Evolutionary conservation across 768 basidiomycete genomes (phyloP).

Genomic region (Megacollybia marginata): DNA sequence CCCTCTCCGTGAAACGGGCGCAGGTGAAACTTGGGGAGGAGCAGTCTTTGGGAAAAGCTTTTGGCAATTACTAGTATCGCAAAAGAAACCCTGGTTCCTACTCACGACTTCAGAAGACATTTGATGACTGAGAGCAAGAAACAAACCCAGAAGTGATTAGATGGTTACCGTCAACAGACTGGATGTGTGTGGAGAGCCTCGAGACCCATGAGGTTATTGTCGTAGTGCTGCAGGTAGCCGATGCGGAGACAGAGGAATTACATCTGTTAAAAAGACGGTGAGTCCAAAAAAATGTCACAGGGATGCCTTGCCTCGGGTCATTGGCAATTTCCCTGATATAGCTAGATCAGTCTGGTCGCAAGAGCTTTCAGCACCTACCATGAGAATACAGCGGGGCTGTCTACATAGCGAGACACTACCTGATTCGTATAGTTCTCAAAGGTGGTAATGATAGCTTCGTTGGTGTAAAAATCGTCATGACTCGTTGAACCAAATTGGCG

Average conservation of each 20-base stretch:
- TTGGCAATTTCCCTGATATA: constrained; percentile 54
- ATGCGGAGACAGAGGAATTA: constrained; percentile 42
- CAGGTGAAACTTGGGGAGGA: constrained; percentile 35
- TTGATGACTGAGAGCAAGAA: not conserved
- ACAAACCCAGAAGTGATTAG: constrained; percentile 55
- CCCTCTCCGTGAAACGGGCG: constrained; percentile 27
- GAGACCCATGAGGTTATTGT: constrained; percentile 55
- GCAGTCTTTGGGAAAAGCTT: constrained; percentile 45
- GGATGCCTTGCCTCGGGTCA: constrained; percentile 42
- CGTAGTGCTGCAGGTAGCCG: constrained; percentile 35
- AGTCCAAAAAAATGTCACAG: constrained; percentile 2
- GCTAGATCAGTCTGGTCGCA: not conserved
- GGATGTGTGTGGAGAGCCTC: constrained; percentile 35
- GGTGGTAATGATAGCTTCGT: constrained; percentile 36
- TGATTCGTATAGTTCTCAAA: constrained; percentile 54
- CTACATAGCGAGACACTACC: constrained; percentile 48
- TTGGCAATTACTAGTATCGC: constrained; percentile 42
- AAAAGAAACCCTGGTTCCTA: constrained; percentile 50
- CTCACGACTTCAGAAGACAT: constrained; percentile 8
- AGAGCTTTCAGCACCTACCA: constrained; percentile 27
- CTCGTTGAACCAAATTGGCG: constrained; percentile 34
- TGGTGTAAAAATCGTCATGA: constrained; percentile 57
- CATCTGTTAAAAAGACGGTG: constrained; percentile 31
- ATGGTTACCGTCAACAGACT: constrained; percentile 51
- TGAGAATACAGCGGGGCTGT: constrained; percentile 43